Base-by-base conservation (phyloP, 2,329 filamentous ascomycete species). In the Colletotrichum aenigma region DNA sequence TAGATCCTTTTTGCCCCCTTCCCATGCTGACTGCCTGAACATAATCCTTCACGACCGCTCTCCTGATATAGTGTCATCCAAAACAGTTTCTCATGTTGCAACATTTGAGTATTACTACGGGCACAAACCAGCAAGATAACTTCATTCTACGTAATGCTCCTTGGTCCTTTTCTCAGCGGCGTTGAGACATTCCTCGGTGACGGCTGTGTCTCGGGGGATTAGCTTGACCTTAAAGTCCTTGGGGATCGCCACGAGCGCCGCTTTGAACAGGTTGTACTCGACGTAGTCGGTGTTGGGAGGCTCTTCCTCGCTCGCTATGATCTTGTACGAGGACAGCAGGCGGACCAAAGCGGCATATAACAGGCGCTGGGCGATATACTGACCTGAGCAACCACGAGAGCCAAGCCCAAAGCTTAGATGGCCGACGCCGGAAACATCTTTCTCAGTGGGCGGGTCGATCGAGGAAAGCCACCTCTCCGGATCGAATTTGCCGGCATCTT, bases 181-280 rank as follows among this genome's bases (percentile, higher is more conserved):
- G 1, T 13, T 13, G 43, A 52, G 43, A 7, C 43, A 52, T 13
- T 52, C 43, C n/a, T 21, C 43, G 4, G 43, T 52, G 13, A 52
- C 12, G n/a, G n/a, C 43, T 52, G 43, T 52, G 43, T 52, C 43
- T 24, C 43, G n/a, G 12, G 43, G 43, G 77, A 83, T 85, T 71
- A 92, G 87, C 1, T 89, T 88, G 62, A 91, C 86, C 83, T 92
- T 92, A 82, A 93, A 93, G 2, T 89, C 89, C 82, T 91, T 92
- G 0, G 91, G 91, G 78, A 93, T 90, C 4, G 89, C 90, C 0
- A 91, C 92, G 81, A 93, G 81, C 10, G 89, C 88, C 1, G 91
- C 93, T 1, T 91, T 87, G 24, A 89, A 89, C 3, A 84, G 82
- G 79, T 89, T 92, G 78, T 90, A 92, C 34, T 91, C 89, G 52